Evolutionary conservation across 2,329 filamentous ascomycete genomes (phyloP), one percentile per base, ranked within the genome.

Genomic region (Scorias spongiosa): DNA sequence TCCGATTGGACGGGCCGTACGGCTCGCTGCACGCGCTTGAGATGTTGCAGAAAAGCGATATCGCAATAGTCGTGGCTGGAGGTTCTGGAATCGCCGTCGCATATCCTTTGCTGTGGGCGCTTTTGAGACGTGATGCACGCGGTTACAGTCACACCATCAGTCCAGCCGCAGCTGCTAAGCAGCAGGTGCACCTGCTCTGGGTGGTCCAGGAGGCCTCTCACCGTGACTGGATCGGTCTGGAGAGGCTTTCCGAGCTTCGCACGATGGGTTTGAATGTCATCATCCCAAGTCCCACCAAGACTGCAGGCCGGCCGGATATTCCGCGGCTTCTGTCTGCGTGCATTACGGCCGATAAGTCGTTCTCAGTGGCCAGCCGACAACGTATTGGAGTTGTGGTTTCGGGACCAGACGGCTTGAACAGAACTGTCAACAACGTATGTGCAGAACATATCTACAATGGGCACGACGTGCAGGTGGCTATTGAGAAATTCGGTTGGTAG

Each of bases 401-500:
- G 28, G 78, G 78, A 0, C 78, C 78, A 2, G 75, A 81, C 54
- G 69, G 69, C 1, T 62, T 82, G 57, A 78, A 80, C 41, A 61
- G 76, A 29, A 63, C 65, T 43, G 74, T 76, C n/a, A 66, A 76
- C 51, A 81, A 81, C 57, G 61, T 63, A 2, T 77, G 72, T 55
- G 70, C 75, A 1, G 53, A 54, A 5, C 59, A 74, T 46, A 63
- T 75, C 9, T 57, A 61, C 42, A 49, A 62, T 7, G 77, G 76
- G 0, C 57, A 56, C 40, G 55, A 72, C 52, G 61, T 81, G 2
- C 58, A 66, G 43, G 63, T 81, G 41, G 63, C 67, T 26, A 71
- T 80, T 20, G 78, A 81, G 71, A 81, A 81, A 54, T 81, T 80
- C 66, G 77, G 76, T 1, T 81, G 78, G 78, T 81, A 45, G 57